phyloP scores from a whole-genome alignment of 176 grass and related monocot genomes.

The Musa troglodytarum region DNA sequence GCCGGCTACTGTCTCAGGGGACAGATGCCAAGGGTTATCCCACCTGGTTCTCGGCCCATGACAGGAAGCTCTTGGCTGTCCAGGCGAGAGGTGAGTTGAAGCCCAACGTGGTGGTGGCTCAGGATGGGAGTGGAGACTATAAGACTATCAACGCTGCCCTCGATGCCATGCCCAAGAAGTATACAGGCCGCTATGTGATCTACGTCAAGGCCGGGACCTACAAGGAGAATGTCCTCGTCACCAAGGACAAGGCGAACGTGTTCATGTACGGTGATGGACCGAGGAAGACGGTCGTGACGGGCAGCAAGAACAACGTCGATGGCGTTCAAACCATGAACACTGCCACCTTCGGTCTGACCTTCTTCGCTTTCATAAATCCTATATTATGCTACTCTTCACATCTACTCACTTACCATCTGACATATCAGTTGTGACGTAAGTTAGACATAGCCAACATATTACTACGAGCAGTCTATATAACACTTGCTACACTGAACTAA shows the following conservation, averaged over 20 bases:
- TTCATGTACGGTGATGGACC: conserved; percentile 43
- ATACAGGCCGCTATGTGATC: conserved; percentile 29
- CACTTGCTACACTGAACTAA: no score
- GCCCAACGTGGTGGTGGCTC: conserved; percentile 33
- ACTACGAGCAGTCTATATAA: no score
- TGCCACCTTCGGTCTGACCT: conserved; percentile 38
- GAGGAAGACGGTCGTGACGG: conserved; percentile 37
- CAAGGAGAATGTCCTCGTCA: conserved; percentile 44
- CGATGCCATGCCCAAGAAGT: conserved; percentile 31
- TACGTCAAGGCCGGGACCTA: conserved; percentile 54
- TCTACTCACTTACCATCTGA: neutral
- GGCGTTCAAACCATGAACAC: conserved; percentile 50
- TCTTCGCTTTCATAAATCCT: neutral
- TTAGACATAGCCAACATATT: no score
- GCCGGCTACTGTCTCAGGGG: neutral
- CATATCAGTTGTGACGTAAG: neutral
- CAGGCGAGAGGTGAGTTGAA: neutral
- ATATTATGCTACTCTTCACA: neutral
- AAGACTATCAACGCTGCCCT: conserved; percentile 53
- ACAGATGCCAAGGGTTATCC: neutral
- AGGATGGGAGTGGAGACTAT: conserved; percentile 60
- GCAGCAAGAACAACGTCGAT: conserved; percentile 24
- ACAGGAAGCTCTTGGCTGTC: neutral
- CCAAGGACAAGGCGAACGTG: conserved; percentile 33
- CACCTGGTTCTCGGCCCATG: neutral